Percentiles rank a stretch among this genome's conserved stretches.
Evolutionary conservation across 169 alveolate genomes (phyloP).

Genomic region (Eimeria sp.): DNA sequence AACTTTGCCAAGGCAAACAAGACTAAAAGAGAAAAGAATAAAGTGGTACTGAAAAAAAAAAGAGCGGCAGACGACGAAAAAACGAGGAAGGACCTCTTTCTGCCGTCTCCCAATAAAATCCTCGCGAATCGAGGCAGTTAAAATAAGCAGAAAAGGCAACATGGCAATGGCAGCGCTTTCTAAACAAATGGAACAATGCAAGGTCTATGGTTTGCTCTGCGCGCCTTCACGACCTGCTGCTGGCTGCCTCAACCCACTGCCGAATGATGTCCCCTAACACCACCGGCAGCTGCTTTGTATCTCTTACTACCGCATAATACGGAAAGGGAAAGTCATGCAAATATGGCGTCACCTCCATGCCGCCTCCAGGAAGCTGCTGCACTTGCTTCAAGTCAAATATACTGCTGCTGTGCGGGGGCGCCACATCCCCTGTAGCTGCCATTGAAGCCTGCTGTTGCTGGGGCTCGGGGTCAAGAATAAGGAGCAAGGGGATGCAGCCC

Average conservation of each 20-base stretch:
- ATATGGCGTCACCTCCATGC: constrained; percentile 91
- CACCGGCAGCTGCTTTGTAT: constrained; percentile 83
- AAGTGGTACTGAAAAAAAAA: too few species aligned
- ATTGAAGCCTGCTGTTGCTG: constrained; percentile 14
- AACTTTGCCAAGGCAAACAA: too few species aligned
- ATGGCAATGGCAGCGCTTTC: background rate
- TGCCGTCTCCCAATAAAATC: too few species aligned
- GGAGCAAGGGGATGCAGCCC: constrained; percentile 90
- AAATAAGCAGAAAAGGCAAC: background rate
- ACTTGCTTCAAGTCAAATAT: constrained; percentile 92
- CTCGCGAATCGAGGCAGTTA: background rate
- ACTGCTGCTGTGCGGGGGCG: constrained; percentile 80
- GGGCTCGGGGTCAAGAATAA: constrained; percentile 90
- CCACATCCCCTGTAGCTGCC: constrained; percentile 1
- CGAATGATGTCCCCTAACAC: constrained; percentile 87
- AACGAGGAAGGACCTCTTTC: too few species aligned
- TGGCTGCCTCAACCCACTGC: constrained; percentile 87
- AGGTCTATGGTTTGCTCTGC: background rate
- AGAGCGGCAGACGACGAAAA: too few species aligned
- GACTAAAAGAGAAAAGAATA: too few species aligned
- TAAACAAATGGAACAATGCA: background rate
- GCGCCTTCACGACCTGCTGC: background rate
- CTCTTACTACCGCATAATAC: constrained; percentile 92
- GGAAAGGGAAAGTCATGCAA: constrained; percentile 97
- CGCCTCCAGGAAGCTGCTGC: constrained; percentile 88